Evolutionary conservation across 148 eudicot genomes (phyloP).

Genomic region (Cornus controversa): DNA sequence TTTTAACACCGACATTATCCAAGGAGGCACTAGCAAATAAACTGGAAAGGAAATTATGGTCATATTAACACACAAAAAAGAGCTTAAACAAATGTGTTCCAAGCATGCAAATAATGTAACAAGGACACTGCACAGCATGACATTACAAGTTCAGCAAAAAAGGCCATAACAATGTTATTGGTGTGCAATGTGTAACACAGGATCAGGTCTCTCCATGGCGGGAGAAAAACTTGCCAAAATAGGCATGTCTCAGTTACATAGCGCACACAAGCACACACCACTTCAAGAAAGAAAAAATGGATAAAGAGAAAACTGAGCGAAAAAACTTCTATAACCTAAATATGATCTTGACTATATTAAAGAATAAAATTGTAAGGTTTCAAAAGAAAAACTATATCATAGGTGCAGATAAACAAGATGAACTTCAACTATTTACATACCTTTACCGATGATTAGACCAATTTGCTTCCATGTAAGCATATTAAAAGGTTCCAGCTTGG

Average conservation of each 20-base stretch:
- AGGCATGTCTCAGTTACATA: background rate
- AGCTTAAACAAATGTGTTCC: no score
- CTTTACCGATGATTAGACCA: slow-evolving; percentile 83
- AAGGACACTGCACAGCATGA: no score
- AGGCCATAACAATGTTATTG: background rate
- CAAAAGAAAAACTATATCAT: background rate
- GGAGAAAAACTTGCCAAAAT: background rate
- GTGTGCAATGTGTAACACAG: background rate
- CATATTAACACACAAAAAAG: no score
- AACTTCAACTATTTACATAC: slow-evolving; percentile 31
- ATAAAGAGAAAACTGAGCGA: background rate
- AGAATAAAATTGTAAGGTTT: background rate
- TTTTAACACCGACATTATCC: no score
- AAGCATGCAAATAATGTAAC: no score
- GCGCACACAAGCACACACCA: background rate
- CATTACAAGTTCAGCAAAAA: no score
- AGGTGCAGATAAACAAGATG: background rate
- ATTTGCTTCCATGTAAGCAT: slow-evolving; percentile 66
- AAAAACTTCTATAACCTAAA: background rate
- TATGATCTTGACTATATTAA: background rate
- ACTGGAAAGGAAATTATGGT: no score
- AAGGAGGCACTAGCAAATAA: no score
- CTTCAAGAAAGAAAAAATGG: background rate
- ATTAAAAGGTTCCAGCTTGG: slow-evolving; percentile 61
- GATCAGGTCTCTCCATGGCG: background rate